A percentile compares a stretch with the other conserved stretches of the same genome.
These are phyloP conservation scores for Albugo laibachii DNA, from an alignment of 352 stramenopile species.

Conservation along the genomic window DNA sequence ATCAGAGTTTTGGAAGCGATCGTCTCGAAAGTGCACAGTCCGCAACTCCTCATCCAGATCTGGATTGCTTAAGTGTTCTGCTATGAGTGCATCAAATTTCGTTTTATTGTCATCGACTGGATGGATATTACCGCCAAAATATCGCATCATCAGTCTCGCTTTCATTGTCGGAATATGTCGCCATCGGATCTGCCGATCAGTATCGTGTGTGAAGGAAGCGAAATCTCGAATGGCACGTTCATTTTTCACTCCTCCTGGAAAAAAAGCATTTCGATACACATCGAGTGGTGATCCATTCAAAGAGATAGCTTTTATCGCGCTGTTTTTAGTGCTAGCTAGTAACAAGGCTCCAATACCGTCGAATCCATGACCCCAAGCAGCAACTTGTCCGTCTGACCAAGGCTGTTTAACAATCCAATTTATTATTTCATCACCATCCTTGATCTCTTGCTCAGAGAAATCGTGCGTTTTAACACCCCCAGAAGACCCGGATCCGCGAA, in stretches of 20 bases:
- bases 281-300: constrained; percentile 51
- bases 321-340: constrained; percentile 30
- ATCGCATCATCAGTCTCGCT: constrained; percentile 62
- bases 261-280: constrained; percentile 45
- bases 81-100: constrained; percentile 40
- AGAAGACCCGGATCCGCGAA: constrained; percentile 56
- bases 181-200: constrained; percentile 60
- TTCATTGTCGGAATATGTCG: constrained; percentile 50
- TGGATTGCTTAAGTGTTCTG: constrained; percentile 39
- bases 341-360: constrained; percentile 50
- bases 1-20: constrained; percentile 22
- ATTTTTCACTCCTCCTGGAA: constrained; percentile 59
- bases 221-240: constrained; percentile 39
- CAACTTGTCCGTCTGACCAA: constrained; percentile 65
- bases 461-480: constrained; percentile 42
- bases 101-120: constrained; percentile 44
- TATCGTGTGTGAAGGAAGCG: constrained; percentile 48
- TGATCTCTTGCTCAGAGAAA: constrained; percentile 45
- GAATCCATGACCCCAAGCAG: constrained; percentile 42
- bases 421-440: constrained; percentile 53
- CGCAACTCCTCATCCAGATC: constrained; percentile 27
- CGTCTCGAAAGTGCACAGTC: constrained; percentile 38
- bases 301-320: constrained; percentile 47
- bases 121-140: constrained; percentile 71
- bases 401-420: constrained; percentile 63